These are phyloP conservation scores for Trichoderma brevicompactum DNA, from an alignment of 2,329 filamentous ascomycete genomes.

Conservation along the genomic window DNA sequence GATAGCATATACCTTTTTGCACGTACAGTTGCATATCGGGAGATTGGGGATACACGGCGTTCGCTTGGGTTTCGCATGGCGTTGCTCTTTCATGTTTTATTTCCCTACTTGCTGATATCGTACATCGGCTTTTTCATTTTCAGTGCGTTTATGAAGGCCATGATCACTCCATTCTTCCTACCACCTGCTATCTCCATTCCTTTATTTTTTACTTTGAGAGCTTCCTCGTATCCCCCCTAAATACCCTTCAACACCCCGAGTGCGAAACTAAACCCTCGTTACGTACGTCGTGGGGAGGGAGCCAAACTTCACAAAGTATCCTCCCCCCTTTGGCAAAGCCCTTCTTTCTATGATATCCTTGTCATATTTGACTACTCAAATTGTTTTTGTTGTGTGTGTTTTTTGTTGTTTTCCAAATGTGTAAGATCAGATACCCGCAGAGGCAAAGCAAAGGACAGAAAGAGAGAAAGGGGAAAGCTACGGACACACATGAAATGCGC, in stretches of 20 bases:
- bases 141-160: constrained; percentile 23
- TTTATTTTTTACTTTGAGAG: constrained; percentile 7
- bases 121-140: background rate
- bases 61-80: constrained; percentile 28
- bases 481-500: constrained; percentile 10
- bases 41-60: constrained; percentile 28
- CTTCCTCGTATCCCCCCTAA: constrained; percentile 7
- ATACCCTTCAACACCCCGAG: constrained; percentile 16
- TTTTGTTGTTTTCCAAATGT: constrained; percentile 25
- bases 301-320: background rate
- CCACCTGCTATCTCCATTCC: constrained; percentile 17
- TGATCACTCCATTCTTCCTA: constrained; percentile 25
- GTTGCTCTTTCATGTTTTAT: constrained; percentile 9
- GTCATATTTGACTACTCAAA: constrained; percentile 18
- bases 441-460: constrained; percentile 26
- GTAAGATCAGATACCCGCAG: constrained; percentile 31
- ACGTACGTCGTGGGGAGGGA: background rate
- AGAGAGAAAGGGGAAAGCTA: constrained; percentile 7
- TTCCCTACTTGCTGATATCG: background rate
- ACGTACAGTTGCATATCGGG: constrained; percentile 23
- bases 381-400: constrained; percentile 22
- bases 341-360: constrained; percentile 26
- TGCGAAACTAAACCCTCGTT: constrained; percentile 22
- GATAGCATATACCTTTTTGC: constrained; percentile 26
- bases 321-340: background rate